Conservation (phyloP, 495 filamentous ascomycete genomes). For the Pseudotulostoma volvatum region DNA sequence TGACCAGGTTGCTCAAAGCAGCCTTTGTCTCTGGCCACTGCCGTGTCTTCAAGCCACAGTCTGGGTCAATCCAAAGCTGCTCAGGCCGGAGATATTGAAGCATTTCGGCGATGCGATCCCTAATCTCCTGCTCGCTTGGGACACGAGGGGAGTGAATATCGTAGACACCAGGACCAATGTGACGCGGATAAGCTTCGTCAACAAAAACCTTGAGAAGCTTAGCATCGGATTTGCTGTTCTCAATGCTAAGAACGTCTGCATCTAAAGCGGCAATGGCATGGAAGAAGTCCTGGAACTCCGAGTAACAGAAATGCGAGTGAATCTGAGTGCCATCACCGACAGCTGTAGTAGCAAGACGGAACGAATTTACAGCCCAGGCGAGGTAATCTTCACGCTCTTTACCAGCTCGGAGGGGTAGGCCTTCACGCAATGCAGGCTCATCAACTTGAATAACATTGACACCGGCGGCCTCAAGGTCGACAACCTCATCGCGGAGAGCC, state of each 20-base stretch:
- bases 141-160: slow-evolving; percentile 99
- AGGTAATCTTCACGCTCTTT: slow-evolving; percentile 89
- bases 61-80: slow-evolving; percentile 97
- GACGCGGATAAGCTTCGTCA: slow-evolving; percentile 85
- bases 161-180: slow-evolving; percentile 99
- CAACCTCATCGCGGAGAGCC: slow-evolving; percentile 92
- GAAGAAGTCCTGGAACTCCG: slow-evolving; percentile 99
- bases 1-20: slow-evolving; percentile 81
- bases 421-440: slow-evolving; percentile 97
- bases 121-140: slow-evolving; percentile 89
- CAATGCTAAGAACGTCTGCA: slow-evolving; percentile 93
- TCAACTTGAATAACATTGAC: slow-evolving; percentile 97
- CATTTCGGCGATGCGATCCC: slow-evolving; percentile 94
- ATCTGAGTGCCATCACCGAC: slow-evolving; percentile 92
- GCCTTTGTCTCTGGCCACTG: slow-evolving; percentile 94
- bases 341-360: slow-evolving; percentile 83
- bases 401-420: slow-evolving; percentile 87
- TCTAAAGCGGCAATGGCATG: slow-evolving; percentile 96
- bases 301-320: slow-evolving; percentile 99
- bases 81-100: slow-evolving; percentile 81
- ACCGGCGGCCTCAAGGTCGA: slow-evolving; percentile 92
- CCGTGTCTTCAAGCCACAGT: slow-evolving; percentile 97
- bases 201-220: slow-evolving; percentile 98
- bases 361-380: slow-evolving; percentile 88
- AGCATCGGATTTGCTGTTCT: slow-evolving; percentile 99